Evolutionary conservation across 2,329 filamentous ascomycete genomes (phyloP), one percentile per base, ranked within the genome.

Genomic region (Colletotrichum eleusines): DNA sequence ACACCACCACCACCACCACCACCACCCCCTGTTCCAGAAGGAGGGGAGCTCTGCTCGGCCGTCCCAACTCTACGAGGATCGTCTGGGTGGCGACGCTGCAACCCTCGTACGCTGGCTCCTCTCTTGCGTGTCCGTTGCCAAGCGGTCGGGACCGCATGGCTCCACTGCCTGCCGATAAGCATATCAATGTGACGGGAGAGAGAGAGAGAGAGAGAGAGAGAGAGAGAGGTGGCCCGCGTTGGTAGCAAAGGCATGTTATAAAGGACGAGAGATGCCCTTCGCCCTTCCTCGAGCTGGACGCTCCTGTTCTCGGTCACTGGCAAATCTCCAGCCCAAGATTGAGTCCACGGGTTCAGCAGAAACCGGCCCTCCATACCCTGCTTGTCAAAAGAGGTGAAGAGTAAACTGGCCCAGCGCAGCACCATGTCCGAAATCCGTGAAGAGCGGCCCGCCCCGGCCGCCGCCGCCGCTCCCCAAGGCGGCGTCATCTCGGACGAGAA

Each of bases 261-360:
- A 71, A 62, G 68, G 64, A 58, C 53, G 20, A n/a, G 31, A 26
- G 38, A 63, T 59, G 28, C 63, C 58, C 64, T n/a, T 69, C 64
- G 26, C 28, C 57, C 57, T 20, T 44, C 38, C 9, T 57, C 59
- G 8, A 14, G 20, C 35, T n/a, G 26, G 38, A 42, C 42, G 42
- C 42, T 53, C 33, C 57, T 54, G 44, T 60, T 71, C 44, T 68
- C 69, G 64, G 64, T 71, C 69, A 71, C 69, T 71, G 69, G 69
- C 69, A 63, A 12, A 53, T 42, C 18, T 54, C 68, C 68, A 71
- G 68, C 68, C 64, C 64, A 59, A 35, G 53, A n/a, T n/a, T n/a
- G n/a, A 31, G 53, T 63, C 44, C 57, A 63, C 69, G 69, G 69
- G 69, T 71, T 40, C 59, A 58, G 58, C 53, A 51, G n/a, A n/a